phyloP scores from a whole-genome alignment of 2,329 filamentous ascomycete genomes.

The Ophiobolus disseminans region DNA sequence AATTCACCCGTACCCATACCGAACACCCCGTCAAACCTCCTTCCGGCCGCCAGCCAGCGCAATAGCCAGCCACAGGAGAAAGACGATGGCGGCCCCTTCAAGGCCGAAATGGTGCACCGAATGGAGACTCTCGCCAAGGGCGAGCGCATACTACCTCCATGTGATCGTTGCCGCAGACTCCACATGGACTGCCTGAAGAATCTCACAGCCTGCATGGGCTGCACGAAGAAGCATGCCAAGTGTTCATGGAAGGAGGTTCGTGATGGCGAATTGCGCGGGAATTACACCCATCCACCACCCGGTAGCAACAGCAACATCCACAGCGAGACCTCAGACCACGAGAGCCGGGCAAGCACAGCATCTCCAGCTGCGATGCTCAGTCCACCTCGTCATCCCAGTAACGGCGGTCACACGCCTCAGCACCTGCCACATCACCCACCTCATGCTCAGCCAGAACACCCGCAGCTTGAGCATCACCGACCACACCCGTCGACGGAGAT shows the following conservation, averaged over 20 bases:
- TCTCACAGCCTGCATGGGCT: slow-evolving; percentile 83
- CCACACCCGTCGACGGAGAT: slow-evolving; percentile 3
- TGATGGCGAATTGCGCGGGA: slow-evolving; percentile 67
- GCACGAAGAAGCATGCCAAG: slow-evolving; percentile 88
- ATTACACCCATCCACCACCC: slow-evolving; percentile 30
- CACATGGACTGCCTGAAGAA: slow-evolving; percentile 86
- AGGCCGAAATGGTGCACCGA: slow-evolving; percentile 71
- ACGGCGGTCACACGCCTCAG: slow-evolving; percentile 29
- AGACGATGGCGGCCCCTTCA: slow-evolving; percentile 66
- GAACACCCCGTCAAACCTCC: slow-evolving; percentile 60
- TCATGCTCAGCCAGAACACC: slow-evolving; percentile 9
- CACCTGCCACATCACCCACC: slow-evolving; percentile 12
- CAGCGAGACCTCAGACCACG: slow-evolving; percentile 42
- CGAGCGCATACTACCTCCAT: slow-evolving; percentile 79
- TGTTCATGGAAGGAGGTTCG: slow-evolving; percentile 85
- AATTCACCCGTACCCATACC: slow-evolving; percentile 61
- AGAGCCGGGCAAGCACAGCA: slow-evolving; percentile 37
- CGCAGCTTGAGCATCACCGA: not conserved
- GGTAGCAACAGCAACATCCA: slow-evolving; percentile 35
- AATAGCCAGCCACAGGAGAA: slow-evolving; percentile 54
- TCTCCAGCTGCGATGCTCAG: slow-evolving; percentile 37
- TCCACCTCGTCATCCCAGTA: slow-evolving; percentile 30
- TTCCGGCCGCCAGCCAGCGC: slow-evolving; percentile 54
- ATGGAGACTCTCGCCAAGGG: slow-evolving; percentile 79
- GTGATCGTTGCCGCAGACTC: slow-evolving; percentile 80